Evolutionary conservation across 2,329 filamentous ascomycete genomes (phyloP).

Genomic region (Colletotrichum ledebouriae): DNA sequence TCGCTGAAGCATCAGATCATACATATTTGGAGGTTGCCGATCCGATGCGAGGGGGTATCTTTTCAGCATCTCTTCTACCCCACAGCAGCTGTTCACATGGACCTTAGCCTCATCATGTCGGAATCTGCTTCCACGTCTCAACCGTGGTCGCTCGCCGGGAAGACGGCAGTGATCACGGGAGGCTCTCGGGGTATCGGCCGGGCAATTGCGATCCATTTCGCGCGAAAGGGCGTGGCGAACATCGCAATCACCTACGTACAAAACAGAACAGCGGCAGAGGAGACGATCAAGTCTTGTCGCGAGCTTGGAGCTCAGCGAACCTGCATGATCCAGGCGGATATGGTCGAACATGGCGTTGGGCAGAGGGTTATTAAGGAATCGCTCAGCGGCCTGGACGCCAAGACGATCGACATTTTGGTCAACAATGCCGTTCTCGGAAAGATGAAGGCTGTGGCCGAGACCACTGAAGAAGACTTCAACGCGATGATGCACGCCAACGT

Average conservation of each 20-base stretch:
- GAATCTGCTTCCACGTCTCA: not conserved
- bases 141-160: conserved; percentile 21
- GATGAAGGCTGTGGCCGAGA: conserved; percentile 7
- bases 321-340: conserved; percentile 2
- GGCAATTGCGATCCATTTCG: conserved; percentile 20
- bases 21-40: conserved; percentile 14
- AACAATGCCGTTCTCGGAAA: conserved; percentile 25
- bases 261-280: conserved; percentile 18
- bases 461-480: not conserved
- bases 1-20: not conserved
- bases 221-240: conserved; percentile 18
- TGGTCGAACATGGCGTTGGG: conserved; percentile 16
- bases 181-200: conserved; percentile 24
- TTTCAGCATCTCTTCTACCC: not conserved
- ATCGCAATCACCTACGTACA: conserved; percentile 29
- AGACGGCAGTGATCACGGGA: conserved; percentile 26
- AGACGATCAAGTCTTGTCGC: conserved; percentile 4
- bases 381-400: not conserved
- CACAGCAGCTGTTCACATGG: conserved; percentile 1
- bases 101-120: conserved; percentile 22
- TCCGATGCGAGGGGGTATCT: not conserved
- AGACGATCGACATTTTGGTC: conserved; percentile 28
- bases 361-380: conserved; percentile 14
- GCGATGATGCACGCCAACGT: conserved; percentile 32
- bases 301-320: conserved; percentile 5